Base-by-base conservation (phyloP, 225 moss, liverwort and hornwort species). In the Pseudisothecium myosuroides region DNA sequence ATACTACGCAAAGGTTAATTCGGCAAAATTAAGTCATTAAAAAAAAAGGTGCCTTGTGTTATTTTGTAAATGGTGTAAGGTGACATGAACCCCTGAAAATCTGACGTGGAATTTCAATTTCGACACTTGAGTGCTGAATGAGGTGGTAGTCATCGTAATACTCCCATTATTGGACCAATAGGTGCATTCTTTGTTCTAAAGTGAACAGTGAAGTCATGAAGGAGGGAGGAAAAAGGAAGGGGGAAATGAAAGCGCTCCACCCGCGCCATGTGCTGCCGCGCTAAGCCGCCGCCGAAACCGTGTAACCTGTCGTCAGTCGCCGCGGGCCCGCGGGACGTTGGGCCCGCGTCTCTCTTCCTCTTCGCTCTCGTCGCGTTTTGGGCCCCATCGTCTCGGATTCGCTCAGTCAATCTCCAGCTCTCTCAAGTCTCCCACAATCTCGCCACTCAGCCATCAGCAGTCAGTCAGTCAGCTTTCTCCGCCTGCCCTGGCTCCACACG, bases 241-340 rank as follows among this genome's bases (percentile, higher is more conserved):
- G 56, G 27, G 37, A 58, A 79, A 78, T n/a, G 55, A 37, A 74
- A 55, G 78, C n/a, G 56, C 56, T 79, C 58, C 56, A 26, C n/a
- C 56, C 56, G 56, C 56, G 77, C 66, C 88, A 88, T 82, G 82
- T 88, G 88, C 88, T 73, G 82, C 88, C 88, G 88, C 88, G 88
- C 88, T 74, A 82, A 88, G 88, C 82, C 88, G 88, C 82, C 88
- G 88, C 82, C 88, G 34, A 74, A 82, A 82, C 74, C 88, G 88
- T 63, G 88, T 88, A 39, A 61, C 61, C 20, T 69, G 52, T 50
- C 88, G 82, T 73, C 50, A 69, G 72, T 68, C 74, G 82, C 63
- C 82, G 67, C 62, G 50, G 54, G 79, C 58, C 56, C 86, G 76
- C 23, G 78, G n/a, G n/a, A n/a, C n/a, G n/a, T n/a, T n/a, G 50